Conservation (phyloP, 23 red algal species). For the Gracilariopsis chorda region DNA sequence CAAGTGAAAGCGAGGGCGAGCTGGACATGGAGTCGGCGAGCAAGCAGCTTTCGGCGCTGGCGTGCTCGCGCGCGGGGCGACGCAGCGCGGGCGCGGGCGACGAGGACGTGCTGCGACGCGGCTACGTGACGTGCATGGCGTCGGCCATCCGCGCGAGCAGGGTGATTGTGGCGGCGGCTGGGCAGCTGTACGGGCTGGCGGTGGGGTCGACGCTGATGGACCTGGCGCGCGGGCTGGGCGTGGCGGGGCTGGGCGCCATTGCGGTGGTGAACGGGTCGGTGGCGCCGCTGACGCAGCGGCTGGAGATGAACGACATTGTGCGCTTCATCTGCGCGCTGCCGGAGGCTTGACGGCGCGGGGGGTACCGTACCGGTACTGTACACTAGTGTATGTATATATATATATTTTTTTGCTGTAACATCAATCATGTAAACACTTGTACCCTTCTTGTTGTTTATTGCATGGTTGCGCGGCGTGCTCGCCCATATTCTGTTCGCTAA, state of each 20-base stretch:
- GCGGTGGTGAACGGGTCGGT: constrained; percentile 62
- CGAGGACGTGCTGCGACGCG: neutral
- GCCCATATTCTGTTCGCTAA: no score
- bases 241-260: constrained; percentile 22
- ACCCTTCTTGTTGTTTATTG: no score
- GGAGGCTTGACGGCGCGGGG: neutral
- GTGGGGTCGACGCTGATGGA: constrained; percentile 66
- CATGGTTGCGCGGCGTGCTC: no score
- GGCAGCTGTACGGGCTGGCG: constrained; percentile 55
- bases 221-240: constrained; percentile 35
- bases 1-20: no score
- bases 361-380: neutral
- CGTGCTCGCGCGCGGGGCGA: neutral
- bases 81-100: neutral
- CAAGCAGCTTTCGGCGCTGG: neutral
- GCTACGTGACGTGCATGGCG: constrained; percentile 52
- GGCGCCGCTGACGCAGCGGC: constrained; percentile 49
- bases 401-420: neutral
- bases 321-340: constrained; percentile 40
- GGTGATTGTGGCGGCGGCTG: constrained; percentile 65
- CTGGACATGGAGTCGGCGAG: neutral
- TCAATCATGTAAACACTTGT: no score
- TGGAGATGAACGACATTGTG: constrained; percentile 76
- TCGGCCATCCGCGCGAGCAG: constrained; percentile 60
- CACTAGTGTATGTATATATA: neutral